A percentile compares a stretch with the other conserved stretches of the same genome.
phyloP scores from a whole-genome alignment of 495 filamentous ascomycete genomes.

The Daldinia caldariorum region DNA sequence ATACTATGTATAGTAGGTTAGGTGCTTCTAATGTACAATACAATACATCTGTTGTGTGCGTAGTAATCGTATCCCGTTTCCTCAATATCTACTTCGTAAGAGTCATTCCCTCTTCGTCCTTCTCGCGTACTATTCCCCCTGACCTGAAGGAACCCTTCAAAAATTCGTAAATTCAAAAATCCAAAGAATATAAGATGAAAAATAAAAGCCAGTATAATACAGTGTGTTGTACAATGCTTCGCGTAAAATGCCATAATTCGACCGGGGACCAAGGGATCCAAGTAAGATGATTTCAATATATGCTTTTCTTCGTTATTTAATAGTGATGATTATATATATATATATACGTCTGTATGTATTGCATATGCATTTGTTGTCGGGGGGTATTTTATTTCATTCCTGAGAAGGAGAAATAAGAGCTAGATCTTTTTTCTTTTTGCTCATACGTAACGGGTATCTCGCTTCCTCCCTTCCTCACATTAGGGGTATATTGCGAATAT shows the following conservation, averaged over 20 bases:
- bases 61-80: background rate
- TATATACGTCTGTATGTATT: no score
- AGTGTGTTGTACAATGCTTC: background rate
- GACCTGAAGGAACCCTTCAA: background rate
- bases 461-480: conserved; percentile 11
- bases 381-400: conserved; percentile 33
- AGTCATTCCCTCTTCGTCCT: background rate
- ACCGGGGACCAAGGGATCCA: background rate
- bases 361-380: conserved; percentile 29
- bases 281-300: background rate
- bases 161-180: background rate
- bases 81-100: background rate
- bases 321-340: conserved; percentile 19
- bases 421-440: background rate
- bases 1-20: no score
- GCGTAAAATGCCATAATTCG: conserved; percentile 20
- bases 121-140: background rate
- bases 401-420: conserved; percentile 38
- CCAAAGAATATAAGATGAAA: background rate
- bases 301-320: conserved; percentile 7
- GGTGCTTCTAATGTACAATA: no score
- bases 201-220: conserved; percentile 13
- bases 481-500: conserved; percentile 7
- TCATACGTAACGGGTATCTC: conserved; percentile 17
- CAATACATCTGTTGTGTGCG: no score